phyloP scores from a whole-genome alignment of 1,284 basidiomycete genomes.

The Somion occarium region DNA sequence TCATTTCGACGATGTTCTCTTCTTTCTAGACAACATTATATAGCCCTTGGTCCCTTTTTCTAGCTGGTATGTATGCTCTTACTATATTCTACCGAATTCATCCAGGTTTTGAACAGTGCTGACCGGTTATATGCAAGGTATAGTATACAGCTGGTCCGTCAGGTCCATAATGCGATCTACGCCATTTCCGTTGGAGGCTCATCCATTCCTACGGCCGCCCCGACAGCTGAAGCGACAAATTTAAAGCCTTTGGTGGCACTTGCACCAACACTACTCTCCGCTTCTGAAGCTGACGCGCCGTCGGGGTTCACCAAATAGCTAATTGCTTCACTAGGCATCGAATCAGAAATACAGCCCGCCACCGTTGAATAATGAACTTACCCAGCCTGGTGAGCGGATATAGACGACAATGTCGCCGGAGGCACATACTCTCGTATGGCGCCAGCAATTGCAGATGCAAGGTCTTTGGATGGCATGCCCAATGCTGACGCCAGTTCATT shows the following conservation, averaged over 20 bases:
- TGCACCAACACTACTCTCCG: constrained; percentile 10
- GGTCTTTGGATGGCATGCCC: constrained; percentile 53
- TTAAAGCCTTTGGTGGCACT: constrained; percentile 20
- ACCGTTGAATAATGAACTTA: constrained; percentile 23
- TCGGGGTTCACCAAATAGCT: constrained; percentile 21
- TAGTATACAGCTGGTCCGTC: too few species aligned
- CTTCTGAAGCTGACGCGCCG: constrained; percentile 15
- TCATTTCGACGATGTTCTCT: too few species aligned
- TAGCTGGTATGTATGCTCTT: too few species aligned
- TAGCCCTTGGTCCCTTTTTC: too few species aligned
- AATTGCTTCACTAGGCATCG: constrained; percentile 18
- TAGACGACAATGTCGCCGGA: constrained; percentile 49
- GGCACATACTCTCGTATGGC: constrained; percentile 54
- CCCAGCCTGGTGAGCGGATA: constrained; percentile 45
- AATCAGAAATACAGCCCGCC: not conserved
- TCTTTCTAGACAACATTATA: too few species aligned
- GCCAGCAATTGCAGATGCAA: constrained; percentile 57
- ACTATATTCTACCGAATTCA: too few species aligned
- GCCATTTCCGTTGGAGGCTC: constrained; percentile 31
- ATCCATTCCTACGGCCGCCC: constrained; percentile 43
- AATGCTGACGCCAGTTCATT: constrained; percentile 54
- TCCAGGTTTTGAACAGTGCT: too few species aligned
- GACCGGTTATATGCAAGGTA: too few species aligned
- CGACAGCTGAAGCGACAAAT: constrained; percentile 34
- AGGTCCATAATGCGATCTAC: too few species aligned